phyloP scores from a whole-genome alignment of 2,329 filamentous ascomycete species.

The Ophiocordyceps camponoti-floridani region DNA sequence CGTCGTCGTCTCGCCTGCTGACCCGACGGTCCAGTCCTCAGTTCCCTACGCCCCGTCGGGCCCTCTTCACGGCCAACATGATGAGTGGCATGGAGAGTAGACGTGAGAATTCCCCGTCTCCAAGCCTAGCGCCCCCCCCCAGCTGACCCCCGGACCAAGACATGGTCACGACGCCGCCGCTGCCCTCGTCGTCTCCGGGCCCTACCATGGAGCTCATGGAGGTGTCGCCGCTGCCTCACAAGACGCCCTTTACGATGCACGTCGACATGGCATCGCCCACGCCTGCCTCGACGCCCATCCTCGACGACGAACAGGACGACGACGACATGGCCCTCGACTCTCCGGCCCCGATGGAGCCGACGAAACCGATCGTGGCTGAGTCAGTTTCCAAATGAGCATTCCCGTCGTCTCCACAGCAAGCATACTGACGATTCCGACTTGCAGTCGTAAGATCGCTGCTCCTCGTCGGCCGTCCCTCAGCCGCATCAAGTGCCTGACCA shows the following conservation, averaged over 20 bases:
- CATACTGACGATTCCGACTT: conserved; percentile 7
- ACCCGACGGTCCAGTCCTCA: conserved; percentile 13
- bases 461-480: conserved; percentile 58
- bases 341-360: conserved; percentile 31
- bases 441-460: conserved; percentile 47
- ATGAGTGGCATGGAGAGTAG: conserved; percentile 16
- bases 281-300: conserved; percentile 31
- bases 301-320: conserved; percentile 4
- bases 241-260: conserved; percentile 48
- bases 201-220: conserved; percentile 68
- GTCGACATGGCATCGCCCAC: conserved; percentile 58
- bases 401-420: conserved; percentile 3
- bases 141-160: conserved; percentile 26
- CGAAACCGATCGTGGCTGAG: conserved; percentile 32
- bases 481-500: conserved; percentile 58
- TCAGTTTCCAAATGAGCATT: conserved; percentile 19
- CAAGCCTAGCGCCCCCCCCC: neutral
- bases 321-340: conserved; percentile 39
- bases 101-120: conserved; percentile 9
- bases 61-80: conserved; percentile 21
- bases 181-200: conserved; percentile 67
- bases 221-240: conserved; percentile 83
- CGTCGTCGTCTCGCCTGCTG: neutral
- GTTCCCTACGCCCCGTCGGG: conserved; percentile 22
- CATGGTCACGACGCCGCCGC: conserved; percentile 65